phyloP scores from a whole-genome alignment of 192 early-diverging fungal genomes.

The Oehlia diaphana region DNA sequence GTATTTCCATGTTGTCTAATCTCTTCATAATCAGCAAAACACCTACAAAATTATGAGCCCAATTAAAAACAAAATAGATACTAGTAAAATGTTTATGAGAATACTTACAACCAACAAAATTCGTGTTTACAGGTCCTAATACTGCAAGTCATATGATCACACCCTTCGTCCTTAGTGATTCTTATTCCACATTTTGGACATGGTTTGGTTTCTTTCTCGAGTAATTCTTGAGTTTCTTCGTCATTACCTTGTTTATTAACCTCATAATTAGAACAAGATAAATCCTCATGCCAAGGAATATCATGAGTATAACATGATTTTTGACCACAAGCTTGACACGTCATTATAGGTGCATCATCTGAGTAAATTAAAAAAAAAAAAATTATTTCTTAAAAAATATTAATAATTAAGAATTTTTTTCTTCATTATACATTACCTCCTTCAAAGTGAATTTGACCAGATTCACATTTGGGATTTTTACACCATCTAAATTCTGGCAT shows the following conservation, averaged over 20 bases:
- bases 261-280: conserved; percentile 1
- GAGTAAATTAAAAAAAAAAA: neutral
- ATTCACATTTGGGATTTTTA: too few species aligned
- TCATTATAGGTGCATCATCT: conserved; percentile 23
- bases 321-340: neutral
- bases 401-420: too few species aligned
- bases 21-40: neutral
- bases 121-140: neutral
- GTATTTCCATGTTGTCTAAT: neutral
- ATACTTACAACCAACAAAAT: conserved; percentile 29
- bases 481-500: too few species aligned
- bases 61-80: neutral
- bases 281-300: neutral
- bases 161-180: conserved; percentile 14
- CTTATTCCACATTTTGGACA: conserved; percentile 22
- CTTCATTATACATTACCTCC: neutral
- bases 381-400: too few species aligned
- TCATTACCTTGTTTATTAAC: neutral
- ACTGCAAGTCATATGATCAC: conserved; percentile 25
- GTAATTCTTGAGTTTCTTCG: neutral
- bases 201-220: neutral
- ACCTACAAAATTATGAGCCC: neutral
- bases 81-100: neutral
- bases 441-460: too few species aligned
- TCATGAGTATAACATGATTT: conserved; percentile 13